A percentile compares a stretch with the other conserved stretches of the same genome.
Evolutionary conservation across 768 basidiomycete species (phyloP).

Genomic region (Hypsizygus marmoreus): DNA sequence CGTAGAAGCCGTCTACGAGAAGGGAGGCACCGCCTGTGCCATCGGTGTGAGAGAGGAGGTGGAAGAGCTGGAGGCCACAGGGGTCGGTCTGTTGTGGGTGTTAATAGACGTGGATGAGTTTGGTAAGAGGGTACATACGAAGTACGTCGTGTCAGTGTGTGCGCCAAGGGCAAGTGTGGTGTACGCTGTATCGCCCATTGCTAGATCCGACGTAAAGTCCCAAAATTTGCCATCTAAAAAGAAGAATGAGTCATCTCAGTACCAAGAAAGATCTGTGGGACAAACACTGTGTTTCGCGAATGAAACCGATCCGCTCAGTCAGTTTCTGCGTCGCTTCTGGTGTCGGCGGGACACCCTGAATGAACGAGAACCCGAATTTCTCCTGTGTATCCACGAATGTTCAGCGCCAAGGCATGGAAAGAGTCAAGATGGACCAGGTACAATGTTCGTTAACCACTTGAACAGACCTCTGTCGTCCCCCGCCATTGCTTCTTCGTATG

Average conservation of each 20-base stretch:
- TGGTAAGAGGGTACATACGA: conserved; percentile 37
- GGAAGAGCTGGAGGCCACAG: conserved; percentile 94
- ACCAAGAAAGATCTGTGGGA: conserved; percentile 3
- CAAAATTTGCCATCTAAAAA: conserved; percentile 87
- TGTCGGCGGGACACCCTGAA: conserved; percentile 77
- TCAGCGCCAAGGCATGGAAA: neutral
- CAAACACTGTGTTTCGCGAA: conserved; percentile 76
- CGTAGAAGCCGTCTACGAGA: conserved; percentile 94
- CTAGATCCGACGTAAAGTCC: conserved; percentile 93
- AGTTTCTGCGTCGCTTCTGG: conserved; percentile 85
- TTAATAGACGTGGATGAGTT: too few species aligned
- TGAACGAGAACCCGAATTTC: conserved; percentile 85
- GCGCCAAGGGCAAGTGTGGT: conserved; percentile 84
- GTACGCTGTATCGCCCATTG: conserved; percentile 94
- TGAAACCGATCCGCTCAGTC: conserved; percentile 76
- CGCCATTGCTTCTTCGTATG: conserved; percentile 74
- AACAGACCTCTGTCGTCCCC: conserved; percentile 65
- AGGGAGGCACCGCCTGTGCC: conserved; percentile 86
- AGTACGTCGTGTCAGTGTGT: conserved; percentile 74
- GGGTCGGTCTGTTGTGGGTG: conserved; percentile 87
- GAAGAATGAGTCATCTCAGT: conserved; percentile 1
- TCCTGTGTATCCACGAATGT: too few species aligned
- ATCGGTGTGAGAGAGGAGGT: conserved; percentile 81
- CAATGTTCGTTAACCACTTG: conserved; percentile 81
- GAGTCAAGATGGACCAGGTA: conserved; percentile 45